Evolutionary conservation across 352 stramenopile species (phyloP).

Genomic region (Globisporangium nunn): DNA sequence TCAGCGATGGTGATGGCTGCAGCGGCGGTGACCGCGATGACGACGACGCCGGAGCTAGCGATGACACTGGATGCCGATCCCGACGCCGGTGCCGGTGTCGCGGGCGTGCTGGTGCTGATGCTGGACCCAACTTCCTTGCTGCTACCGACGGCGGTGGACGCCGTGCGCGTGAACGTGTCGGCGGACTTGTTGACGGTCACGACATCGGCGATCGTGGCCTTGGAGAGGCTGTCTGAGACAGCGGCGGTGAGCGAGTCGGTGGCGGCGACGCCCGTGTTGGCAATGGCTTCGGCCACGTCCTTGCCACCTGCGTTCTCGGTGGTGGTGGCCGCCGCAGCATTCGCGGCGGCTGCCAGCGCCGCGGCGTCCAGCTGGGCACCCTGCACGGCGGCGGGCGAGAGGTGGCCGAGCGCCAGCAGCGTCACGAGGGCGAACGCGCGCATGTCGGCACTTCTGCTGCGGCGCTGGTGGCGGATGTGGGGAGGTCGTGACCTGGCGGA

Average conservation of each 20-base stretch:
- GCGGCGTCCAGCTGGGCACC: conserved; percentile 8
- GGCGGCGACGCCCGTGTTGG: neutral
- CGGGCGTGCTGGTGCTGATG: neutral
- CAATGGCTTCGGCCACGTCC: conserved; percentile 4
- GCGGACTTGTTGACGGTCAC: conserved; percentile 7
- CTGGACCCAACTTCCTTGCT: neutral
- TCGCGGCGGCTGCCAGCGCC: conserved; percentile 10
- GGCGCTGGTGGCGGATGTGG: neutral
- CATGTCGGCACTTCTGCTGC: neutral
- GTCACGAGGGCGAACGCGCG: conserved; percentile 3
- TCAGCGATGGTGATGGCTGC: neutral
- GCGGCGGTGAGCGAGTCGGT: conserved; percentile 9
- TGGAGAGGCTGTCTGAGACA: conserved; percentile 17
- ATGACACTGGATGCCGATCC: neutral
- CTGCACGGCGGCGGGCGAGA: neutral
- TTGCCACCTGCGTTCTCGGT: neutral
- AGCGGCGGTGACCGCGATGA: neutral
- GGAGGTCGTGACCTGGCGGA: neutral
- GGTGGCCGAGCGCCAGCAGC: conserved; percentile 4
- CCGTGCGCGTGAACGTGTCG: conserved; percentile 1
- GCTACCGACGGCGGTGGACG: neutral
- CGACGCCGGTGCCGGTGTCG: neutral
- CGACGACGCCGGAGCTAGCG: neutral
- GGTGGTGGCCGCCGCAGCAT: conserved; percentile 6
- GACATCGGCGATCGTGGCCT: conserved; percentile 11